Evolutionary conservation across 139 green algal genomes (phyloP).

Genomic region (Cymbomonas tetramitiformis): DNA sequence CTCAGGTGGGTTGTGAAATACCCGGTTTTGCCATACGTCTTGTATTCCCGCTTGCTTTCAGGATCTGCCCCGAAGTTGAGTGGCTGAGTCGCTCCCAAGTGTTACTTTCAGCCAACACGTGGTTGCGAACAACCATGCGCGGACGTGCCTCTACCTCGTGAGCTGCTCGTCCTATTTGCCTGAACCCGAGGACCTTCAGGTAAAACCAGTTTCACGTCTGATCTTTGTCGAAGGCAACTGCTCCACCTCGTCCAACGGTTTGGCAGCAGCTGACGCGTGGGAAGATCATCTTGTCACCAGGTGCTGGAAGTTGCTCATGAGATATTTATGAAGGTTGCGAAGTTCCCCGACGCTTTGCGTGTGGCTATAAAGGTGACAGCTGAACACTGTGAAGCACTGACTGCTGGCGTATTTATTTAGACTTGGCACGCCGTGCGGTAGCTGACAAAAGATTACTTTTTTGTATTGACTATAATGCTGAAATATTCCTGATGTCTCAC

Average conservation of each 20-base stretch:
- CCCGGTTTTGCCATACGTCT: constrained; percentile 8
- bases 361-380: constrained; percentile 48
- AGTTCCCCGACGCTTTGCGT: constrained; percentile 71
- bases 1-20: background rate
- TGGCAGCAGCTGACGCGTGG: too few relatives aligned
- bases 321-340: constrained; percentile 57
- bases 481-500: too few relatives aligned
- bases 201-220: constrained; percentile 57
- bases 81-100: constrained; percentile 58
- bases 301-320: constrained; percentile 63
- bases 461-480: too few relatives aligned
- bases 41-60: background rate
- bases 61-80: background rate
- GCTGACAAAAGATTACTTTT: too few relatives aligned
- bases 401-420: too few relatives aligned
- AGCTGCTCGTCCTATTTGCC: constrained; percentile 73
- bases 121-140: constrained; percentile 65
- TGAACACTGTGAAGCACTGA: too few relatives aligned
- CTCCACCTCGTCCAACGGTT: too few relatives aligned
- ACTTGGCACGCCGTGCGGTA: too few relatives aligned
- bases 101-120: constrained; percentile 56
- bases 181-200: constrained; percentile 73
- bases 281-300: too few relatives aligned
- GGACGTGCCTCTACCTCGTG: constrained; percentile 87
- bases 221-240: constrained; percentile 69